Evolutionary conservation across 129 eudicot species (phyloP).

Genomic region (Ambrosia trifida): DNA sequence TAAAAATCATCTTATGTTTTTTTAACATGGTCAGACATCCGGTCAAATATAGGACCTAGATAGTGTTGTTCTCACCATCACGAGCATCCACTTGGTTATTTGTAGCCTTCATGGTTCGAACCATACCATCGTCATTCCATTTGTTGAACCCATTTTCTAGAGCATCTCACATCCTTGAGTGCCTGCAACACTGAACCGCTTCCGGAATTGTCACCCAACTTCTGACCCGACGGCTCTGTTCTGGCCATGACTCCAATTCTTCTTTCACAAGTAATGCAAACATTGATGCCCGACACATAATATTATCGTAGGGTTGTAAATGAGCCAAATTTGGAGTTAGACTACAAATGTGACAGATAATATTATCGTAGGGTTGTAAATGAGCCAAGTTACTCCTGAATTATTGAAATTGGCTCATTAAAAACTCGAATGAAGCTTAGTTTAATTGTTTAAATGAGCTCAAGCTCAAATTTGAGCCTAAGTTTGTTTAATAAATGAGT

Average conservation of each 20-base stretch:
- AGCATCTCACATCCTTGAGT: constrained; percentile 81
- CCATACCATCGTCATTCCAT: constrained; percentile 68
- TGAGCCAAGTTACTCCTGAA: too few relatives aligned
- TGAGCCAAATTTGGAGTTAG: too few relatives aligned
- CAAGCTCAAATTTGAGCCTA: too few relatives aligned
- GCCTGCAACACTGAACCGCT: constrained; percentile 75
- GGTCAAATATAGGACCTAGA: constrained; percentile 19
- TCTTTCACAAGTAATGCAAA: constrained; percentile 83
- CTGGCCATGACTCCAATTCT: constrained; percentile 94
- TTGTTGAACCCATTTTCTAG: constrained; percentile 61
- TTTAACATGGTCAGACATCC: too few relatives aligned
- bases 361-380: too few relatives aligned
- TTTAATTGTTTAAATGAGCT: too few relatives aligned
- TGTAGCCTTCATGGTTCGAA: constrained; percentile 42
- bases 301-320: too few relatives aligned
- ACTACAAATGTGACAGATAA: too few relatives aligned
- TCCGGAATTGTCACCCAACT: constrained; percentile 79
- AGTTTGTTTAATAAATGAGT: too few relatives aligned
- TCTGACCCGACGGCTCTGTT: constrained; percentile 72
- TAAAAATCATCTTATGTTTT: too few relatives aligned
- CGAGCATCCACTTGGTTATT: constrained; percentile 31
- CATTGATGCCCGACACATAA: constrained; percentile 91
- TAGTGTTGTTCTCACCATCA: constrained; percentile 25
- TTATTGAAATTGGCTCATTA: too few relatives aligned
- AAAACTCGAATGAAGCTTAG: too few relatives aligned